Conservation (phyloP, 331 rosid species). For the Malus hybrid region DNA sequence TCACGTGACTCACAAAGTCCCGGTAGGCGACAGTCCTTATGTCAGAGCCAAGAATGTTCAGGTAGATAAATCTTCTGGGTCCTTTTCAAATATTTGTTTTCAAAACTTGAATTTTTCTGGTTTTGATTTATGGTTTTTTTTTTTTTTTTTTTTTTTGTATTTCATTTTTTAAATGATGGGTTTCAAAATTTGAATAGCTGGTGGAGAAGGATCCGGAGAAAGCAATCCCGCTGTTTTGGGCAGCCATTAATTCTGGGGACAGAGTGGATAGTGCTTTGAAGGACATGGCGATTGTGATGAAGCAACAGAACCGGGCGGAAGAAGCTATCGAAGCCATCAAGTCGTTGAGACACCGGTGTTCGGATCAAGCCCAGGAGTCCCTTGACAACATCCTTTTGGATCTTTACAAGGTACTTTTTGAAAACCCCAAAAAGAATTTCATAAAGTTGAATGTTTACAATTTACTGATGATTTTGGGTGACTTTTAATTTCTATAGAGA, state of each 20-base stretch:
- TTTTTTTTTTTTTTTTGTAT: background rate
- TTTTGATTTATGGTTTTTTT: background rate
- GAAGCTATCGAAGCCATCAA: conserved; percentile 98
- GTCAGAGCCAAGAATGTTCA: conserved; percentile 94
- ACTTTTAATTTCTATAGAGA: conserved; percentile 33
- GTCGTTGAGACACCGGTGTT: conserved; percentile 72
- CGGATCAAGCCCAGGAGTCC: conserved; percentile 94
- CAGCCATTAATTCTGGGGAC: conserved; percentile 91
- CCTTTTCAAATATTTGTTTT: background rate
- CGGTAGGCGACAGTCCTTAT: conserved; percentile 72
- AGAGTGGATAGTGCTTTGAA: conserved; percentile 95
- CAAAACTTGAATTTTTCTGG: no score
- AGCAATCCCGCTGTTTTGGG: conserved; percentile 93
- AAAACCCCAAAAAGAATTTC: background rate
- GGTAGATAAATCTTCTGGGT: conserved; percentile 33
- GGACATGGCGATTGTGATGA: conserved; percentile 99
- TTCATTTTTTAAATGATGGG: background rate
- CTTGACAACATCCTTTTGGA: conserved; percentile 91
- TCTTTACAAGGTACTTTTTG: conserved; percentile 62
- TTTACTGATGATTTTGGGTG: background rate
- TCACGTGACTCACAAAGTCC: conserved; percentile 80
- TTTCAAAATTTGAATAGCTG: conserved; percentile 27
- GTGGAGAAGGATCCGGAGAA: conserved; percentile 95
- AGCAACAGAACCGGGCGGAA: conserved; percentile 89
- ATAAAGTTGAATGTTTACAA: background rate